Evolutionary conservation across 2,329 filamentous ascomycete genomes (phyloP), one percentile per base, ranked within the genome.

Genomic region (Trichothecium sympodiale): DNA sequence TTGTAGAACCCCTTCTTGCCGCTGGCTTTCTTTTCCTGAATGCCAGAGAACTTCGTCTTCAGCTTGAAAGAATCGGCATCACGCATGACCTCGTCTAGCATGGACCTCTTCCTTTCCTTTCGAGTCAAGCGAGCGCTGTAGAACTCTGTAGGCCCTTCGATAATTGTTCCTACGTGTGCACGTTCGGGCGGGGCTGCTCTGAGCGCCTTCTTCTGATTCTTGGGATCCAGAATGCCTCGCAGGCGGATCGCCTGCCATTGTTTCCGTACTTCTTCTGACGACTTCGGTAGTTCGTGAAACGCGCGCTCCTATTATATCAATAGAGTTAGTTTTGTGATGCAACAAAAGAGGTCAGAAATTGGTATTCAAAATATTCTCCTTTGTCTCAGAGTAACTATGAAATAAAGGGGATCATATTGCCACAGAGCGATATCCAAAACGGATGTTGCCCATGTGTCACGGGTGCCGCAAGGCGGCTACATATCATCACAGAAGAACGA

Each of bases 1-100:
- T 89, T 89, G 67, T 95, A 96, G 50, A 84, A 82, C 1, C 74
- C 78, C 61, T 89, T 95, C 65, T 86, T 93, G 35, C 91, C 91
- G 48, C 84, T 94, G 17, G 72, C 75, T 61, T 94, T 96, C 42
- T 71, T 71, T 34, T 69, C 69, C 55, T 95, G 87, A 34, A 96
- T 85, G 39, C 89, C 80, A 38, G 74, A 70, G 59, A 94, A 96
- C 60, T 94, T 95, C 51, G 69, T 73, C 67, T 83, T 86, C 64
- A 95, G 91, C 47, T 83, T 82, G 40, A 70, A 64, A 17, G 77
- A 74, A 20, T 59, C 46, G 33, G 57, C 45, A 5, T 40, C 46
- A 27, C 43, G 45, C 47, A 95, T 65, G 4, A 91, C 74, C 53
- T 95, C 87, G 43, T 94, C 85, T 2, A 91, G 75, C 38, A 98